phyloP scores from a whole-genome alignment of 23 red algal species.

The Gracilaria caudata region DNA sequence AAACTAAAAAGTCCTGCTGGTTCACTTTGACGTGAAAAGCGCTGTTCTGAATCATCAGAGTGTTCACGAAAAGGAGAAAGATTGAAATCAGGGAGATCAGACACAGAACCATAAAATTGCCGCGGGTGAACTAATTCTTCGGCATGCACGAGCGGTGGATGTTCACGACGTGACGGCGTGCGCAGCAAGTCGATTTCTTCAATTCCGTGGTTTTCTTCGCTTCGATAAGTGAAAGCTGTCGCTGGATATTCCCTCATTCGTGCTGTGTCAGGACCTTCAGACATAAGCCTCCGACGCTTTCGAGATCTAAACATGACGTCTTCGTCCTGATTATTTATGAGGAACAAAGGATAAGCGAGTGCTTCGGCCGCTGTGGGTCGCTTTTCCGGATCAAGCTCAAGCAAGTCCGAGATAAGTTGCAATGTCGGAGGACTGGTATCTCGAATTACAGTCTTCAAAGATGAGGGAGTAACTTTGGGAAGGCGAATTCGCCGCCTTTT shows the following conservation, averaged over 20 bases:
- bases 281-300: constrained; percentile 8
- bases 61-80: not conserved
- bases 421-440: constrained; percentile 35
- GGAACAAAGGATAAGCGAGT: constrained; percentile 51
- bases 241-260: constrained; percentile 25
- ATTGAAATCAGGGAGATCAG: not conserved
- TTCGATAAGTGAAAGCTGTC: constrained; percentile 16
- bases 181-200: constrained; percentile 7
- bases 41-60: not conserved
- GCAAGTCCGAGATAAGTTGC: constrained; percentile 58
- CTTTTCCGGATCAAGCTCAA: constrained; percentile 55
- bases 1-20: not conserved
- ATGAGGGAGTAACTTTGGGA: constrained; percentile 37
- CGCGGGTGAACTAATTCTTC: not conserved
- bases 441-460: constrained; percentile 20
- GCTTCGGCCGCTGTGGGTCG: constrained; percentile 55
- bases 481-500: constrained; percentile 40
- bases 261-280: constrained; percentile 34
- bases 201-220: not conserved
- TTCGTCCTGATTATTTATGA: not conserved
- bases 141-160: not conserved
- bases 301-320: not conserved
- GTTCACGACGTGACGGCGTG: not conserved
- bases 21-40: not conserved
- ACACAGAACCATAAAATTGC: not conserved